These are phyloP conservation scores for Suillus discolor DNA, from an alignment of 768 basidiomycete genomes.

Conservation along the genomic window DNA sequence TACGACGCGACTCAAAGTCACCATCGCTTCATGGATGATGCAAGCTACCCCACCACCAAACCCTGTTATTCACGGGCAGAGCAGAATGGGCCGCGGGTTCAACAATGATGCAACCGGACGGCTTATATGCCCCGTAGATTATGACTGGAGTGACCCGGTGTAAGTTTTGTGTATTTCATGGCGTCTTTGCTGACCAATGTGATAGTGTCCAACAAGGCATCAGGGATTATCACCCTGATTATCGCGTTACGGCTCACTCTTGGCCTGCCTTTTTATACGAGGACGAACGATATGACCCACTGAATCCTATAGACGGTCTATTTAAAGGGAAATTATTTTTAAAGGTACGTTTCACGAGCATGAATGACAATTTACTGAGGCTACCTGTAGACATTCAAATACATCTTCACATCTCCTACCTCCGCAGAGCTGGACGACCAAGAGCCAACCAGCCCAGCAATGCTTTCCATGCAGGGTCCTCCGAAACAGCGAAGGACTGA, in stretches of 20 bases:
- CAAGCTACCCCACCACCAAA: neutral
- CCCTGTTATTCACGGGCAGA: neutral
- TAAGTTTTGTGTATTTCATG: neutral
- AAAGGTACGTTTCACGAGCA: constrained; percentile 13
- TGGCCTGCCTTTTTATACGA: constrained; percentile 26
- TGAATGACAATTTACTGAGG: neutral
- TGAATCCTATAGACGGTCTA: constrained; percentile 17
- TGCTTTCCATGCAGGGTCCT: neutral
- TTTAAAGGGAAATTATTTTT: constrained; percentile 21
- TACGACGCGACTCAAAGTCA: neutral
- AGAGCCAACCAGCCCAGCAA: neutral
- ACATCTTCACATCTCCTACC: constrained; percentile 22
- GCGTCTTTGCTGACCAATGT: neutral
- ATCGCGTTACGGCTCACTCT: constrained; percentile 14
- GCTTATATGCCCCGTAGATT: constrained; percentile 18
- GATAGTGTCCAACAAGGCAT: constrained; percentile 9
- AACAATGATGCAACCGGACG: constrained; percentile 12
- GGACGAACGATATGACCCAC: constrained; percentile 8
- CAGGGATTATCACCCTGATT: constrained; percentile 18
- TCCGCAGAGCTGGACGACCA: constrained; percentile 11
- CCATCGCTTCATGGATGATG: neutral
- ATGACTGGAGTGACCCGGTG: constrained; percentile 16
- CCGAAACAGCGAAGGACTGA: neutral
- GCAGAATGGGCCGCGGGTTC: constrained; percentile 6
- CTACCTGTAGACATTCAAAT: constrained; percentile 15